Evolutionary conservation across 305 asterid species (phyloP).

Genomic region (Lippia alba): DNA sequence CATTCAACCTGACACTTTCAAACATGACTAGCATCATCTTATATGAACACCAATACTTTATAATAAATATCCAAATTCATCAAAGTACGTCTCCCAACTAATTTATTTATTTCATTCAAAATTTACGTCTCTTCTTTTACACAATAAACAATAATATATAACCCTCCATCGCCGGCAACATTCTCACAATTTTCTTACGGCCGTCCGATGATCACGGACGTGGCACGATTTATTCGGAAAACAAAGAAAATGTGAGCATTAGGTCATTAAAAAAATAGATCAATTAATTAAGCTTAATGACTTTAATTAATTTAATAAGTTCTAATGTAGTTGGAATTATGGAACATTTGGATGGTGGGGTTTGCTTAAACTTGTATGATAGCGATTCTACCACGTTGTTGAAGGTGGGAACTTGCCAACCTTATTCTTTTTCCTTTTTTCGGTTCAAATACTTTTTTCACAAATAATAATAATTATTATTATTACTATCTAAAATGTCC

Average conservation of each 20-base stretch:
- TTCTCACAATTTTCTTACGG: conserved; percentile 3
- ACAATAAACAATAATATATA: background rate
- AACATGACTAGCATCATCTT: conserved; percentile 22
- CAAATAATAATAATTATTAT: background rate
- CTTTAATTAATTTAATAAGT: conserved; percentile 21
- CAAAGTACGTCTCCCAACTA: conserved; percentile 25
- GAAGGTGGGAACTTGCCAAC: conserved; percentile 58
- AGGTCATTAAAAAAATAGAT: conserved; percentile 16
- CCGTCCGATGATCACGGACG: conserved; percentile 1
- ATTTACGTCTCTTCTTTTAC: background rate
- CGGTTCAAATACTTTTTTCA: background rate
- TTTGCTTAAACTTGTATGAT: conserved; percentile 12
- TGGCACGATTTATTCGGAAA: conserved; percentile 18
- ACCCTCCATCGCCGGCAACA: conserved; percentile 26
- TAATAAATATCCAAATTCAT: conserved; percentile 3
- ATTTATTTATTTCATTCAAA: too few relatives aligned
- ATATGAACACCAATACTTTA: conserved; percentile 20
- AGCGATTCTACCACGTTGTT: conserved; percentile 44
- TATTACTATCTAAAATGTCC: background rate
- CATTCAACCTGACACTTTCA: conserved; percentile 39
- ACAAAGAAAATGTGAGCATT: conserved; percentile 26
- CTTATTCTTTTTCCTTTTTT: background rate
- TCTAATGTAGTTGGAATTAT: conserved; percentile 24
- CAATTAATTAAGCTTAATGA: conserved; percentile 26
- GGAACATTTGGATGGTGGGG: conserved; percentile 41